Percentiles rank a stretch among this genome's conserved stretches.
These are phyloP conservation scores for Sedum album DNA, from an alignment of 164 flowering plant genomes.

Conservation along the genomic window DNA sequence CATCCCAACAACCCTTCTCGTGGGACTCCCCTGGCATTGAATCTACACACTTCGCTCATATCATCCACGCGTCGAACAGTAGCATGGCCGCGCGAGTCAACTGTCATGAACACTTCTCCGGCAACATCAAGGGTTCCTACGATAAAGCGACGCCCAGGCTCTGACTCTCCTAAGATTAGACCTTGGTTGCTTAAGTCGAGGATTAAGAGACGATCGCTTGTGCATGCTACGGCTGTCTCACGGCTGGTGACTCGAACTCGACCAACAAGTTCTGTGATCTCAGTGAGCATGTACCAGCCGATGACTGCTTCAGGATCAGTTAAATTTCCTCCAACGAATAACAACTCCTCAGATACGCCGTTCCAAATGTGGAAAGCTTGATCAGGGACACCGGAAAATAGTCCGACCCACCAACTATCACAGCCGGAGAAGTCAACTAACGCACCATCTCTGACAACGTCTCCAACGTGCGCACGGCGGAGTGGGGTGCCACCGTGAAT, in stretches of 20 bases:
- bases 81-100: slow-evolving; percentile 38
- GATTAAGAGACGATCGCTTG: slow-evolving; percentile 30
- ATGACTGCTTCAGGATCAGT: slow-evolving; percentile 68
- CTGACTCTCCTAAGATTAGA: slow-evolving; percentile 24
- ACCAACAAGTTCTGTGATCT: slow-evolving; percentile 42
- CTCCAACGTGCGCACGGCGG: slow-evolving; percentile 46
- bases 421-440: slow-evolving; percentile 64
- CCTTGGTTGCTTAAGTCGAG: slow-evolving; percentile 38
- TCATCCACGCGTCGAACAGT: slow-evolving; percentile 40
- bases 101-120: slow-evolving; percentile 28
- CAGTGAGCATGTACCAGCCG: slow-evolving; percentile 75
- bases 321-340: slow-evolving; percentile 57
- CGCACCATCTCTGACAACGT: slow-evolving; percentile 49
- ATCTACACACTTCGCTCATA: slow-evolving; percentile 46
- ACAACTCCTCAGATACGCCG: slow-evolving; percentile 35
- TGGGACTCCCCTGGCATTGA: slow-evolving; percentile 25
- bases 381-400: slow-evolving; percentile 71
- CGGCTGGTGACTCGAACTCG: slow-evolving; percentile 43
- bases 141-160: slow-evolving; percentile 20
- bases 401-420: slow-evolving; percentile 73
- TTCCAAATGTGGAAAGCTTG: slow-evolving; percentile 74
- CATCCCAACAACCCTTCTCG: slow-evolving; percentile 37
- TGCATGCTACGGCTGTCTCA: slow-evolving; percentile 55
- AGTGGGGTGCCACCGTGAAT: slow-evolving; percentile 12
- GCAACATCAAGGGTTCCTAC: slow-evolving; percentile 46